These are phyloP conservation scores for Tricholomella constricta DNA, from an alignment of 768 basidiomycete species.

Conservation along the genomic window DNA sequence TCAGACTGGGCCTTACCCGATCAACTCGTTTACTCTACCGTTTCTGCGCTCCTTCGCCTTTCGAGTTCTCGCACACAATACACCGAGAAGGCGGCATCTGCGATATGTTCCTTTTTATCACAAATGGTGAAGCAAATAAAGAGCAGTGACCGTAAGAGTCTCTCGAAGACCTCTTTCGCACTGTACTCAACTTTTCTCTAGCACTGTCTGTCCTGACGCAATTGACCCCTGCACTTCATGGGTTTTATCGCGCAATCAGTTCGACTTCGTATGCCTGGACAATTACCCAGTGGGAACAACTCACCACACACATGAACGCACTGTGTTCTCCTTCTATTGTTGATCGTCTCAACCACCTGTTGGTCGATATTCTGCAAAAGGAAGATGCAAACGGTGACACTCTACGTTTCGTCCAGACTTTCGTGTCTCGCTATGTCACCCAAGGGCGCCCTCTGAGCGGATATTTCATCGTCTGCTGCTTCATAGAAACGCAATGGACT, in stretches of 20 bases:
- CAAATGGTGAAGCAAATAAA: constrained; percentile 58
- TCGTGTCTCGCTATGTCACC: constrained; percentile 74
- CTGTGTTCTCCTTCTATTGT: constrained; percentile 70
- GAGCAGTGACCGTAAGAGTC: constrained; percentile 50
- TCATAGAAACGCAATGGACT: constrained; percentile 85
- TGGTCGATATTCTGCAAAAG: constrained; percentile 62
- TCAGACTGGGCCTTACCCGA: constrained; percentile 87
- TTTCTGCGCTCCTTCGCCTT: constrained; percentile 73
- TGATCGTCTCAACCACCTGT: constrained; percentile 70
- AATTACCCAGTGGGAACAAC: constrained; percentile 58
- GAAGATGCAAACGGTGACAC: constrained; percentile 52
- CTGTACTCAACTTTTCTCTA: constrained; percentile 28
- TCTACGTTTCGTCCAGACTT: constrained; percentile 63
- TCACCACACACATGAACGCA: constrained; percentile 53
- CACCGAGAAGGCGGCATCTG: constrained; percentile 50
- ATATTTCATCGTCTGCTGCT: constrained; percentile 88
- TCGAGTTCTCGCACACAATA: constrained; percentile 55
- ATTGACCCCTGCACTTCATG: constrained; percentile 80
- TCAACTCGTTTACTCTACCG: constrained; percentile 77
- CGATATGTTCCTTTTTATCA: constrained; percentile 63
- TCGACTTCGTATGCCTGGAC: constrained; percentile 80
- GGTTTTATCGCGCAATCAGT: constrained; percentile 82
- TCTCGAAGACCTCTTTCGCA: neutral
- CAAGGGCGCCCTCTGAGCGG: constrained; percentile 81
- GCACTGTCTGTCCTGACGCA: constrained; percentile 76